Base-by-base conservation (phyloP, 2,329 filamentous ascomycete genomes). In the Trichoderma hamatum region DNA sequence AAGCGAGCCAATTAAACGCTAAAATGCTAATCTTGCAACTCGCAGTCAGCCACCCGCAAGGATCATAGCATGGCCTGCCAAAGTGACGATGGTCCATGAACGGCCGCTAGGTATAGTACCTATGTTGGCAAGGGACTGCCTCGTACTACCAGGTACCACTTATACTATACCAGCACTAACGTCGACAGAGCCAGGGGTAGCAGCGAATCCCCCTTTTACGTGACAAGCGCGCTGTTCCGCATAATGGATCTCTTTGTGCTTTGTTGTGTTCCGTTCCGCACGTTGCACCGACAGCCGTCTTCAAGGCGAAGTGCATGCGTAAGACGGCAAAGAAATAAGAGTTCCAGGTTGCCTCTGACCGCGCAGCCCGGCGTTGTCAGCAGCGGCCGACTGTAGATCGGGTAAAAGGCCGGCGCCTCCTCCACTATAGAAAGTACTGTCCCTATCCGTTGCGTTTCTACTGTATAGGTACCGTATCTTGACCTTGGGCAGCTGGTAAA, bases 331-430 rank as follows among this genome's bases (percentile, higher is more conserved):
- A 43, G 39, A 19, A 9, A n/a, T 1, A 9, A 21, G 21, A 49
- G 4, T 11, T 4, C 19, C n/a, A n/a, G n/a, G n/a, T 11, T 21
- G 32, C 9, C 16, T 19, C 16, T 43, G 16, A 11, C 24, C 30
- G 30, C 28, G 52, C n/a, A 52, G 24, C 36, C 36, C 63, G 63
- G 63, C 63, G 54, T 54, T 67, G 63, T 28, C 14, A 14, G 63
- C 24, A 24, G 63, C 63, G 63, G 54, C 63, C 63, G 63, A 67
- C 63, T 36, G n/a, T 6, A 19, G 39, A 67, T 51, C 52, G 62
- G 62, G 51, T 16, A 49, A 52, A 46, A 13, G n/a, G 10, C 39
- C 54, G 52, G 28, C 51, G 13, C 51, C 28, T 16, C 51, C 34
- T 46, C 49, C 51, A 28, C n/a, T n/a, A n/a, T n/a, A n/a, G n/a